Percentiles rank a stretch among this genome's conserved stretches.
phyloP scores from a whole-genome alignment of 371 early-diverging fungal genomes.

The Entomophthora muscae region DNA sequence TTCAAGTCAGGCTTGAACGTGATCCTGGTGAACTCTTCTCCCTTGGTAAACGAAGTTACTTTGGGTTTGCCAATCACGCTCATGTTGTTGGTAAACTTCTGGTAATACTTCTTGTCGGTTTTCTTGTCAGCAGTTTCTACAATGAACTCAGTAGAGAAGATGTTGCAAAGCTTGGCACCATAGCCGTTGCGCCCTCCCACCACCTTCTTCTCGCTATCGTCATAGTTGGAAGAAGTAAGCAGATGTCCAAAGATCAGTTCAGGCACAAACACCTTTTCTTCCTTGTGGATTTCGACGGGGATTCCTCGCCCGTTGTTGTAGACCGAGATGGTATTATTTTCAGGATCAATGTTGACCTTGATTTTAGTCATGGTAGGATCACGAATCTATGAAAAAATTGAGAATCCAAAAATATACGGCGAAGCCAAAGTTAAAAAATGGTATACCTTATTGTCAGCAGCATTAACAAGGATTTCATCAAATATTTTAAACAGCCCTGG shows the following conservation, averaged over 20 bases:
- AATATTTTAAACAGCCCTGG: constrained; percentile 99
- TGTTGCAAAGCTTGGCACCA: constrained; percentile 99
- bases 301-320: constrained; percentile 97
- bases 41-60: constrained; percentile 36
- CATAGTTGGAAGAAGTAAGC: constrained; percentile 97
- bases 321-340: constrained; percentile 73
- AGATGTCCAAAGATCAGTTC: constrained; percentile 99
- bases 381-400: constrained; percentile 40
- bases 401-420: background rate
- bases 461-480: constrained; percentile 99
- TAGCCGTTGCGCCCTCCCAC: constrained; percentile 99
- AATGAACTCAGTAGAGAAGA: constrained; percentile 91
- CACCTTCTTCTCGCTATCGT: constrained; percentile 96
- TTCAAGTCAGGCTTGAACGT: constrained; percentile 94
- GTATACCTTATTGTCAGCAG: constrained; percentile 79
- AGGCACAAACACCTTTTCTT: constrained; percentile 93
- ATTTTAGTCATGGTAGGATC: constrained; percentile 86
- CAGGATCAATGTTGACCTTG: constrained; percentile 76
- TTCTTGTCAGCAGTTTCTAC: constrained; percentile 90
- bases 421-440: background rate
- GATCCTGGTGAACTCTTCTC: constrained; percentile 76
- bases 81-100: constrained; percentile 82
- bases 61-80: constrained; percentile 48
- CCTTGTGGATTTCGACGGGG: constrained; percentile 88
- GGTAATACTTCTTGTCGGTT: constrained; percentile 59